Conservation (phyloP, 257 asterid species). For the Capsicum pubescens region DNA sequence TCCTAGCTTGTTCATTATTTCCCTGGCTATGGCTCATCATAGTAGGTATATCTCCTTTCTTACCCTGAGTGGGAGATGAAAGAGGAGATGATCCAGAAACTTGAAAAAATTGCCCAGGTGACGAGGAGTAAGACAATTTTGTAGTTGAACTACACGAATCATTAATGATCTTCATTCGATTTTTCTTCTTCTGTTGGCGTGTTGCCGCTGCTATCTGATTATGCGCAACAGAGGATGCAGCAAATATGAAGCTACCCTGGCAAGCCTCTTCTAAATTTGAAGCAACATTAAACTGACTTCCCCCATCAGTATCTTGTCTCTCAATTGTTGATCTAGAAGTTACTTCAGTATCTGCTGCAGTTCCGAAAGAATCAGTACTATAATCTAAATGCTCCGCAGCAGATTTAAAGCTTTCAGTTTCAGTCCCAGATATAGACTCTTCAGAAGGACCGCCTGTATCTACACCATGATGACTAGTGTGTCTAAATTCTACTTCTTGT, state of each 20-base stretch:
- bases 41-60: slow-evolving; percentile 47
- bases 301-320: slow-evolving; percentile 68
- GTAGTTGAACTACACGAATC: slow-evolving; percentile 52
- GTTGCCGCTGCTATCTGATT: slow-evolving; percentile 54
- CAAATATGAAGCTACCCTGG: slow-evolving; percentile 64
- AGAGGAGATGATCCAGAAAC: slow-evolving; percentile 53
- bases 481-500: slow-evolving; percentile 40
- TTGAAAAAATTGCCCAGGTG: slow-evolving; percentile 53
- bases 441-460: slow-evolving; percentile 57
- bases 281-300: slow-evolving; percentile 46
- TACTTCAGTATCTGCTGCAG: slow-evolving; percentile 71
- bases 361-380: slow-evolving; percentile 67
- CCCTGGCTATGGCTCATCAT: slow-evolving; percentile 44
- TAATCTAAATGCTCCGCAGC: slow-evolving; percentile 83
- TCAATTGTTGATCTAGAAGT: slow-evolving; percentile 53
- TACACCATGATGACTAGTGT: slow-evolving; percentile 40
- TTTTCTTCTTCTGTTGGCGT: slow-evolving; percentile 66
- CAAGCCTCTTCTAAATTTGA: slow-evolving; percentile 49
- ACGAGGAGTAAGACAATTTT: slow-evolving; percentile 51
- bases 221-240: slow-evolving; percentile 66
- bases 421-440: slow-evolving; percentile 62
- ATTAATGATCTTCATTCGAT: slow-evolving; percentile 45
- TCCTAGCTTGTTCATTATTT: slow-evolving; percentile 49
- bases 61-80: slow-evolving; percentile 50
- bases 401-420: slow-evolving; percentile 89